Evolutionary conservation across 257 asterid genomes (phyloP), one percentile per base, ranked within the genome.

Genomic region (Leptodermis oblonga): DNA sequence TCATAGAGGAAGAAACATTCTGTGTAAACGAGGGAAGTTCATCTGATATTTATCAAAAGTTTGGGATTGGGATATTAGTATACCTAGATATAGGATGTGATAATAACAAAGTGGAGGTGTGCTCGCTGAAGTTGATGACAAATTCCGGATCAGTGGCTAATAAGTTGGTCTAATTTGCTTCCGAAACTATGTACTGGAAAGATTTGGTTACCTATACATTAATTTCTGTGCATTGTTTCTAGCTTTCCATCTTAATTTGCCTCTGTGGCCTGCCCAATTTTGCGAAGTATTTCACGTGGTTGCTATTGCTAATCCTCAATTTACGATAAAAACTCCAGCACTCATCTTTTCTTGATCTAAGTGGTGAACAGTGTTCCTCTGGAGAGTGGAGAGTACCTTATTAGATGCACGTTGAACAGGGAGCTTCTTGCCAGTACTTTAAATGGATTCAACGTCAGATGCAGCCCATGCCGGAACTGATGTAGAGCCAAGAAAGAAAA

Each of bases 361-460:
- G 4, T 64, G 37, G 22, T 22, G 52, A 42, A n/a, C 6, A 17
- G 42, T 62, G 31, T 36, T n/a, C 13, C 20, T 10, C 26, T 10
- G 10, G 58, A 52, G 30, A 37, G 15, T 4, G 30, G 67, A 62
- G 33, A 62, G 37, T 62, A 58, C 64, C 0, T 62, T 2, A 8
- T 34, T 36, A 61, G 48, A 22, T 18, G 46, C 66, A 34, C 48
- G 3, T 46, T 30, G 45, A 30, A 28, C 41, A n/a, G 17, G 46
- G 70, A 48, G 28, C 45, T 28, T 23, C 70, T 28, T 25, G 43
- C 22, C 52, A 51, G 72, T 42, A 0, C 15, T 56, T 43, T 9
- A 52, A 48, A 75, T 76, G 81, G 79, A 65, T 23, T 7, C 65
- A 46, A 18, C 1, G 43, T 62, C 78, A 10, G 71, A n/a, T 51